Conservation (phyloP, 2,329 filamentous ascomycete species). For the Proliferodiscus dingleyae region DNA sequence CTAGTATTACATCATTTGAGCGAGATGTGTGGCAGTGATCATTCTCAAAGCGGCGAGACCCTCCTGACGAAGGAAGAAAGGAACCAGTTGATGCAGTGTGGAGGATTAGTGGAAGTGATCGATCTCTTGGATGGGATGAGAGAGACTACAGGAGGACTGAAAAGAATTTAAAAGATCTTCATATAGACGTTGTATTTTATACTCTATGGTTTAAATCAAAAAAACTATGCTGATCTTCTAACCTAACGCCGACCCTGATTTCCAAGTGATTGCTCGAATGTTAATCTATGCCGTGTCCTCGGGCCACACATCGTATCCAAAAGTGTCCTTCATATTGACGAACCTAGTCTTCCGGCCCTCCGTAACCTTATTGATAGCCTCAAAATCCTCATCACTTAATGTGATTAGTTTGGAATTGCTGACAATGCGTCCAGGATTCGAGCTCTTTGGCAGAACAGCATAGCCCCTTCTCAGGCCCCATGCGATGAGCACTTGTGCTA, state of each 20-base stretch:
- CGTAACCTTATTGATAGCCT: conserved; percentile 53
- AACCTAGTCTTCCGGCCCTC: conserved; percentile 64
- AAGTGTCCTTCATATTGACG: conserved; percentile 79
- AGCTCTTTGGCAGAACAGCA: conserved; percentile 70
- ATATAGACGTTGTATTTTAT: neutral
- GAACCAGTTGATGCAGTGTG: conserved; percentile 42
- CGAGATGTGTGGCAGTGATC: conserved; percentile 60
- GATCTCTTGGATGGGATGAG: conserved; percentile 55
- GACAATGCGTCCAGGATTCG: conserved; percentile 63
- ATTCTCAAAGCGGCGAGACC: conserved; percentile 45
- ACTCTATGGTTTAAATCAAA: neutral
- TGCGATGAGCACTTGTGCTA: conserved; percentile 63
- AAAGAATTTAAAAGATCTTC: neutral
- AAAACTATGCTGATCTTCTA: too few species aligned
- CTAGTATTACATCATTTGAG: conserved; percentile 60
- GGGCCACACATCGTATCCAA: conserved; percentile 68
- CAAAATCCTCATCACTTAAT: conserved; percentile 57
- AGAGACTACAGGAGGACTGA: conserved; percentile 15
- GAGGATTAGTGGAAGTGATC: conserved; percentile 52
- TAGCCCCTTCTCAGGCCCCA: conserved; percentile 66
- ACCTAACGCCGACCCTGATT: too few species aligned
- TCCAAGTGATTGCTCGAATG: too few species aligned
- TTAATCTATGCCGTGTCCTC: conserved; percentile 48
- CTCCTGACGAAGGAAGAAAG: conserved; percentile 52
- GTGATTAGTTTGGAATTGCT: conserved; percentile 64